These are phyloP conservation scores for Pichia kudriavzevii DNA, from an alignment of 1,139 yeast genomes.

Conservation along the genomic window DNA sequence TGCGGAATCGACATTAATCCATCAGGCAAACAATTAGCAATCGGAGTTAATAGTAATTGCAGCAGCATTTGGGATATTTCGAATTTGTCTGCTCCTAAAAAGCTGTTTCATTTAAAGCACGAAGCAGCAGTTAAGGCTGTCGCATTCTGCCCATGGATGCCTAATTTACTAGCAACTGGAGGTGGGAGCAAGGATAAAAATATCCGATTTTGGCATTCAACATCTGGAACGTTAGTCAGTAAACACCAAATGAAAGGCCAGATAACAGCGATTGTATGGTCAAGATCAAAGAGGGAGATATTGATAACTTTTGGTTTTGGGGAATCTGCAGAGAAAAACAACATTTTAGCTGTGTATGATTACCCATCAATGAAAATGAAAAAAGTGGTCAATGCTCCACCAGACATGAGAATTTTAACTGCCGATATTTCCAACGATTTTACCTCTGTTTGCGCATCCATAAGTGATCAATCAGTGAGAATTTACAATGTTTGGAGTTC, in stretches of 20 bases:
- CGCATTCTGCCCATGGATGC: slow-evolving; percentile 76
- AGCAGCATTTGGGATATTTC: slow-evolving; percentile 61
- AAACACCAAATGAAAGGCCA: slow-evolving; percentile 58
- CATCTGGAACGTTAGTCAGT: slow-evolving; percentile 60
- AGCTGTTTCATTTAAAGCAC: slow-evolving; percentile 46
- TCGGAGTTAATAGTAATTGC: slow-evolving; percentile 69
- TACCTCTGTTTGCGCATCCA: slow-evolving; percentile 57
- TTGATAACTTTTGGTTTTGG: slow-evolving; percentile 81
- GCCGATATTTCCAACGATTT: slow-evolving; percentile 61
- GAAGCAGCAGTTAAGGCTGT: slow-evolving; percentile 78
- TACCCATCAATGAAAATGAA: slow-evolving; percentile 56
- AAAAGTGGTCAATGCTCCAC: slow-evolving; percentile 43
- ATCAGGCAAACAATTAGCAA: slow-evolving; percentile 45
- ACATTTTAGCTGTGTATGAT: slow-evolving; percentile 47
- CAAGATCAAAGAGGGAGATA: slow-evolving; percentile 50
- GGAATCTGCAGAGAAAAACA: slow-evolving; percentile 33
- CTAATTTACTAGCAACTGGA: slow-evolving; percentile 67
- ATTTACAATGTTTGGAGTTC: slow-evolving; percentile 64
- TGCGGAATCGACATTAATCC: slow-evolving; percentile 60
- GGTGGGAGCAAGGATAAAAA: slow-evolving; percentile 74
- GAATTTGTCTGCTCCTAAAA: slow-evolving; percentile 34
- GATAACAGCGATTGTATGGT: slow-evolving; percentile 76
- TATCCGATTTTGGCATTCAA: slow-evolving; percentile 76
- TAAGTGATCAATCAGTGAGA: slow-evolving; percentile 69
- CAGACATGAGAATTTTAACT: slow-evolving; percentile 53